Base-by-base conservation (phyloP, 257 asterid species). In the Leonotis leonurus region DNA sequence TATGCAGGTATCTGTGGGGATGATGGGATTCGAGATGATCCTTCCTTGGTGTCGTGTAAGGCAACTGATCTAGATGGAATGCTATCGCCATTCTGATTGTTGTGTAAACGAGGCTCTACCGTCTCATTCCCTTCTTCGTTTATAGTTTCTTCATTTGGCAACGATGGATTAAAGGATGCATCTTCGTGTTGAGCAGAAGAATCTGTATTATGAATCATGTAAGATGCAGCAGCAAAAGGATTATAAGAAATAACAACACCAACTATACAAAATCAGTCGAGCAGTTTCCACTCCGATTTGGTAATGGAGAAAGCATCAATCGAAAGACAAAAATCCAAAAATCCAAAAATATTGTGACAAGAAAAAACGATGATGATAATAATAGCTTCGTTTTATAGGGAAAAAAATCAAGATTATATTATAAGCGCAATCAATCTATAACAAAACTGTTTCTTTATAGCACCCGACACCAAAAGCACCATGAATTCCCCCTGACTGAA, bases 161-260 rank as follows among this genome's bases (percentile, higher is more conserved):
- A 60, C 45, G 74, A 40, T 10, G 81, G 24, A 14, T 52, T 69
- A 16, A 69, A 10, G 44, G 51, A 56, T 50, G 49, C 70, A 44
- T 67, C 78, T 59, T 79, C 85, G 11, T 35, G 75, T 69, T 56
- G 70, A 66, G n/a, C n/a, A n/a, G 82, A 29, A 53, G 56, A 51
- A 70, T 68, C 89, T 82, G 80, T 70, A 73, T 65, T 30, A 70
- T 25, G 51, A 8, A 67, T 24, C 39, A 36, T 50, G 64, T 67
- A 56, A 70, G 77, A 46, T 52, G 56, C 36, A 64, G 53, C 48
- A 52, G 53, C 45, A 53, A 25, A 45, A 5, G 12, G 20, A 35
- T 52, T 18, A 6, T 25, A 44, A 41, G 27, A 21, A 59, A 35
- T 11, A 2, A 36, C 9, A 25, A 45, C 7, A 22, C 20, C 17